phyloP scores from a whole-genome alignment of 352 stramenopile genomes.

The Phytophthora agathidicida region DNA sequence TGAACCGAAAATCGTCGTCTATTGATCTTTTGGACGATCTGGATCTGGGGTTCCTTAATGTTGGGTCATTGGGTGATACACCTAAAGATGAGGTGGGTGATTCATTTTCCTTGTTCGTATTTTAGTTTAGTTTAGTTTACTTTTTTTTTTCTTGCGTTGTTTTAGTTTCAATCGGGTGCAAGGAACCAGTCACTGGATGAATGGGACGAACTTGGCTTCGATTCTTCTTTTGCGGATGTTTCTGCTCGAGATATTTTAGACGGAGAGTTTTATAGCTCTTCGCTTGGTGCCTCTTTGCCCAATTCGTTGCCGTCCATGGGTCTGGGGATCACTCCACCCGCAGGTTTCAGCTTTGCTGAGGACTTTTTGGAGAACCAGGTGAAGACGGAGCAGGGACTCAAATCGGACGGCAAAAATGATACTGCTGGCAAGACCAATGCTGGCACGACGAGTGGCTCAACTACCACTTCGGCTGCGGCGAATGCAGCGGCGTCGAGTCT shows the following conservation, averaged over 20 bases:
- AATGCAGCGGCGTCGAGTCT: conserved; percentile 38
- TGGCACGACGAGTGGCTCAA: neutral
- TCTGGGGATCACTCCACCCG: conserved; percentile 81
- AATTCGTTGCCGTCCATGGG: conserved; percentile 90
- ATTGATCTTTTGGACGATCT: conserved; percentile 88
- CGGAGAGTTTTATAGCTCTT: conserved; percentile 82
- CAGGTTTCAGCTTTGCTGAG: conserved; percentile 85
- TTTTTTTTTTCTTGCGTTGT: neutral
- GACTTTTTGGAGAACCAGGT: conserved; percentile 85
- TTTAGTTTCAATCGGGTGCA: conserved; percentile 60
- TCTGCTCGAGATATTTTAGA: conserved; percentile 82
- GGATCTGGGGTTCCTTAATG: conserved; percentile 88
- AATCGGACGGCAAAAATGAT: conserved; percentile 44
- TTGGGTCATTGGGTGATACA: conserved; percentile 83
- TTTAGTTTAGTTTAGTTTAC: conserved; percentile 4
- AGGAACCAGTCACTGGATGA: conserved; percentile 83
- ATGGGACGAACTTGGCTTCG: conserved; percentile 88
- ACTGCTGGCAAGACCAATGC: conserved; percentile 10
- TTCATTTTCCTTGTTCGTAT: conserved; percentile 2
- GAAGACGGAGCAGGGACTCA: conserved; percentile 53
- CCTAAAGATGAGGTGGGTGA: conserved; percentile 75
- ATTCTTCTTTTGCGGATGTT: conserved; percentile 80
- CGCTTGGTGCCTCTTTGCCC: conserved; percentile 80
- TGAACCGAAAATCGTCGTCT: conserved; percentile 84
- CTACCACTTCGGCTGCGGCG: conserved; percentile 14